Evolutionary conservation across 306 rosid species (phyloP).

Genomic region (Trifolium dubium): DNA sequence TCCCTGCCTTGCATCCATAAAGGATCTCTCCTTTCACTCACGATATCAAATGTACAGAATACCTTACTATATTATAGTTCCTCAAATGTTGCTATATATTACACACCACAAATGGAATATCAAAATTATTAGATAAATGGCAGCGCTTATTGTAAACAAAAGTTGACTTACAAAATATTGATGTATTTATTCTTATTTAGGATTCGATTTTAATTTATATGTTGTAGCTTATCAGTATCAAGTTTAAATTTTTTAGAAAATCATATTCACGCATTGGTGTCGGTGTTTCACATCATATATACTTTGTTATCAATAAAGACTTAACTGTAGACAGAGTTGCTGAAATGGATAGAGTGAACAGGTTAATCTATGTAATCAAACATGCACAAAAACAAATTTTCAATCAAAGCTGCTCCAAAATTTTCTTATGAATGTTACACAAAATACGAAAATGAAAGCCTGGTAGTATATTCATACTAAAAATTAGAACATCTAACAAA

Average conservation of each 20-base stretch:
- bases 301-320: background rate
- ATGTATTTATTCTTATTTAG: constrained; percentile 20
- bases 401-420: constrained; percentile 28
- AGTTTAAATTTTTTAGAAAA: no score
- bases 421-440: constrained; percentile 28
- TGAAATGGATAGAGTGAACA: constrained; percentile 50
- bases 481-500: constrained; percentile 52
- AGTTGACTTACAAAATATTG: background rate
- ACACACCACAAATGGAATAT: background rate
- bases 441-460: constrained; percentile 17
- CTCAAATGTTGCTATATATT: background rate
- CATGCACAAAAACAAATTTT: constrained; percentile 12
- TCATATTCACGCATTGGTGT: no score
- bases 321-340: constrained; percentile 45
- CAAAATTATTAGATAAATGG: background rate
- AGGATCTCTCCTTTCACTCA: background rate
- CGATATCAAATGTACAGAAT: background rate
- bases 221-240: no score
- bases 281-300: no score
- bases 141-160: constrained; percentile 3
- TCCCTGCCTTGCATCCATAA: background rate
- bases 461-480: constrained; percentile 27
- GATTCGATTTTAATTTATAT: background rate
- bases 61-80: background rate
- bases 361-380: constrained; percentile 35